phyloP scores from a whole-genome alignment of 805 yeast species.

The Kuraishia molischiana region DNA sequence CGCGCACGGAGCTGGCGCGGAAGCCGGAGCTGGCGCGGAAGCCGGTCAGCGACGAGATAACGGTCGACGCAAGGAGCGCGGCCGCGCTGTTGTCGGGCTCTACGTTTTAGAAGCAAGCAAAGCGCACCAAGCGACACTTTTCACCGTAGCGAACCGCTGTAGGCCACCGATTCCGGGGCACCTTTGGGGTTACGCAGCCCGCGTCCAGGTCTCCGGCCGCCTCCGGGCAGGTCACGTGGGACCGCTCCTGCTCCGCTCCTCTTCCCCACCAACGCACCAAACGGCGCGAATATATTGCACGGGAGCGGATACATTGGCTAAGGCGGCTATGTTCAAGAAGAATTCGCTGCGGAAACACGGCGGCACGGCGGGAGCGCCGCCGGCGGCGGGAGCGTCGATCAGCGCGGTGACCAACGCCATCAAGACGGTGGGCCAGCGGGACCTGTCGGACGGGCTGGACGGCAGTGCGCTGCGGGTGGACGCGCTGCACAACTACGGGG shows the following conservation, averaged over 20 bases:
- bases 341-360: neutral
- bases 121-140: too few species aligned
- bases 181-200: too few species aligned
- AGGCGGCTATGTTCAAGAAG: neutral
- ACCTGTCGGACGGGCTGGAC: conserved; percentile 21
- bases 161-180: too few species aligned
- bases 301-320: too few species aligned
- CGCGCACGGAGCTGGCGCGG: too few species aligned
- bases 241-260: too few species aligned
- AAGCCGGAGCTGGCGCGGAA: too few species aligned
- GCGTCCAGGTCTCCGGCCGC: too few species aligned
- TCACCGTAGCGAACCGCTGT: too few species aligned
- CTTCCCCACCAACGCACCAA: too few species aligned
- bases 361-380: neutral
- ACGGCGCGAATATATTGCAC: too few species aligned
- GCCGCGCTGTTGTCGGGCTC: conserved; percentile 74
- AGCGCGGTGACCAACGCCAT: conserved; percentile 6
- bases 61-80: conserved; percentile 73
- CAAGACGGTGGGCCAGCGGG: conserved; percentile 6
- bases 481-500: conserved; percentile 37
- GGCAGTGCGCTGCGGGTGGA: conserved; percentile 16
- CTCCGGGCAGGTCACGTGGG: too few species aligned
- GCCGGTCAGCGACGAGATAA: conserved; percentile 1
- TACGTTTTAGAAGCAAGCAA: conserved; percentile 49
- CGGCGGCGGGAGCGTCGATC: neutral